These are phyloP conservation scores for Fusarium sp. DNA, from an alignment of 2,329 filamentous ascomycete genomes.

Conservation along the genomic window DNA sequence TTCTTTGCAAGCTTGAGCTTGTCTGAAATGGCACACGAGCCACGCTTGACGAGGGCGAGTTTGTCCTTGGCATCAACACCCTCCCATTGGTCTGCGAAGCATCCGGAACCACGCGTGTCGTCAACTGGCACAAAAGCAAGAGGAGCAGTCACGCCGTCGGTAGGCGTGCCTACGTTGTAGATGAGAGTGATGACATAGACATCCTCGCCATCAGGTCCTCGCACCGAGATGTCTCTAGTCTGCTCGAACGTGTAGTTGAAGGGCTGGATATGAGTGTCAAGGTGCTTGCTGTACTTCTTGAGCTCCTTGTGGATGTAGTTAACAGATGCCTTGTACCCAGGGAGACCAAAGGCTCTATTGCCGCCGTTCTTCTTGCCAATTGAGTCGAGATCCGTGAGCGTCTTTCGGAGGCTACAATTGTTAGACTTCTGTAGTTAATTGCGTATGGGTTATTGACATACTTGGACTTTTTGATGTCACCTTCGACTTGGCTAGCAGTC, in stretches of 20 bases:
- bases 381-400: constrained; percentile 66
- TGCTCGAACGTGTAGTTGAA: constrained; percentile 62
- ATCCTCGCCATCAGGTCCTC: constrained; percentile 59
- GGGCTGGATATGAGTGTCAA: constrained; percentile 60
- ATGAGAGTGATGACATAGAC: constrained; percentile 59
- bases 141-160: constrained; percentile 53
- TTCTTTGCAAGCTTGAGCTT: constrained; percentile 60
- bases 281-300: constrained; percentile 55
- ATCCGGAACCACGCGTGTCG: constrained; percentile 55
- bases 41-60: constrained; percentile 61
- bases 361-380: constrained; percentile 68
- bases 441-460: background rate
- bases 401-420: constrained; percentile 62
- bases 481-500: constrained; percentile 43
- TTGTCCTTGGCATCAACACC: constrained; percentile 60
- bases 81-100: constrained; percentile 59
- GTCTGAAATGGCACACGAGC: constrained; percentile 57
- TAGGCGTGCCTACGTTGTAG: constrained; percentile 61
- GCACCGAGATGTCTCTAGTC: constrained; percentile 58
- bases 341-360: constrained; percentile 70
- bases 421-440: constrained; percentile 1
- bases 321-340: constrained; percentile 69
- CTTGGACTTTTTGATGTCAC: constrained; percentile 44
- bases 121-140: constrained; percentile 56
- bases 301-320: constrained; percentile 67